phyloP scores from a whole-genome alignment of 306 rosid species.

The Rosa chinensis region DNA sequence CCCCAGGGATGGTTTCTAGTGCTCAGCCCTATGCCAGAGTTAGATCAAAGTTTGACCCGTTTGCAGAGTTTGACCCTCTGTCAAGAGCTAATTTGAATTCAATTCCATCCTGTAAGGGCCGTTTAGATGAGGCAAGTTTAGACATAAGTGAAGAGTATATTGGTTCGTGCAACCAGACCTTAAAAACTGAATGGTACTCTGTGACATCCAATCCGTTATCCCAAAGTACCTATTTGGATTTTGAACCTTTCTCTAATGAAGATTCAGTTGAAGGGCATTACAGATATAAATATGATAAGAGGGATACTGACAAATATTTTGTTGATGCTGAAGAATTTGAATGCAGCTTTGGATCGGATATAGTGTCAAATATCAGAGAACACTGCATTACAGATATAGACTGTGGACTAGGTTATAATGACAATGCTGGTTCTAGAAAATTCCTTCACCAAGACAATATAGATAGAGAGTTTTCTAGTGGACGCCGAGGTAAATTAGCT shows the following conservation, averaged over 20 bases:
- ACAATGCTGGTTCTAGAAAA: conserved; percentile 31
- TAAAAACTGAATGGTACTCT: conserved; percentile 38
- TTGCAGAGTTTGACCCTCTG: conserved; percentile 39
- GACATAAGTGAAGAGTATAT: conserved; percentile 25
- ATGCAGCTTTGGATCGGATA: conserved; percentile 31
- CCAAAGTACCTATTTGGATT: conserved; percentile 35
- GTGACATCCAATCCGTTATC: conserved; percentile 31
- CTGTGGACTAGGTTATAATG: conserved; percentile 35
- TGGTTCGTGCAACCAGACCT: conserved; percentile 36
- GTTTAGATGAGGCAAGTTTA: conserved; percentile 39
- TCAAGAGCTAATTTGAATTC: conserved; percentile 27
- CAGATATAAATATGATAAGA: conserved; percentile 36
- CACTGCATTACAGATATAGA: conserved; percentile 35
- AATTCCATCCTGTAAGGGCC: conserved; percentile 20
- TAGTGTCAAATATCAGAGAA: conserved; percentile 31
- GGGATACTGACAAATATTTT: conserved; percentile 18
- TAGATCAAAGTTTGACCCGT: conserved; percentile 28
- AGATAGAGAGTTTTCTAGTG: conserved; percentile 26
- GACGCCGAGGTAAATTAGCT: conserved; percentile 31
- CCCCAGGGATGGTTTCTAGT: conserved; percentile 30
- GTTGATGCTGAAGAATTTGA: conserved; percentile 37
- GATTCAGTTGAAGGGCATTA: conserved; percentile 30
- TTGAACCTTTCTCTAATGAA: conserved; percentile 34
- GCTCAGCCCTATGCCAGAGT: conserved; percentile 33
- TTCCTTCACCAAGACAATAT: conserved; percentile 34